A percentile compares a stretch with the other conserved stretches of the same genome.
Evolutionary conservation across 805 yeast genomes (phyloP).

Genomic region (Ogataea philodendri): DNA sequence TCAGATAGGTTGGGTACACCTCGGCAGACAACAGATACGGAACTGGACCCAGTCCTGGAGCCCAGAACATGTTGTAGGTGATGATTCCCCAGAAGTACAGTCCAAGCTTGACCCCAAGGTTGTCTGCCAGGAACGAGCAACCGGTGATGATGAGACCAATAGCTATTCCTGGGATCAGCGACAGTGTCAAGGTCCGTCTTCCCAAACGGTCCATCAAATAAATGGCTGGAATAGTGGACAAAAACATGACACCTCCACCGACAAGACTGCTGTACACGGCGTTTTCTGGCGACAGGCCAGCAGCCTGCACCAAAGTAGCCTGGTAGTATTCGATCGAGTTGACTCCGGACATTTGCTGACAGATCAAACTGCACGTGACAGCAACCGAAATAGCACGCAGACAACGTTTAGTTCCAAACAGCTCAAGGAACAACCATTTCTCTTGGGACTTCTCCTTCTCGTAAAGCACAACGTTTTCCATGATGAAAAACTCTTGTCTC

Average conservation of each 20-base stretch:
- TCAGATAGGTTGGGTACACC: conserved; percentile 55
- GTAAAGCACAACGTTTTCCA: conserved; percentile 29
- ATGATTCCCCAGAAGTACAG: conserved; percentile 56
- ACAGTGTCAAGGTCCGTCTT: conserved; percentile 51
- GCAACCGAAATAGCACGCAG: conserved; percentile 48
- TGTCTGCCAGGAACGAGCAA: conserved; percentile 46
- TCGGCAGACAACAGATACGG: conserved; percentile 67
- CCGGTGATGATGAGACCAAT: conserved; percentile 59
- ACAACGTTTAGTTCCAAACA: conserved; percentile 51
- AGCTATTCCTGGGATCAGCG: conserved; percentile 47
- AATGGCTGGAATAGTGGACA: conserved; percentile 60
- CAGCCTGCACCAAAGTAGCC: conserved; percentile 50
- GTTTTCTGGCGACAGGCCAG: conserved; percentile 50
- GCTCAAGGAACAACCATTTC: conserved; percentile 41
- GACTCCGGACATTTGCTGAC: conserved; percentile 65
- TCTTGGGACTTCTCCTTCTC: conserved; percentile 28
- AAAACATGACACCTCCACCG: conserved; percentile 60
- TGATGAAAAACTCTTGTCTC: conserved; percentile 47
- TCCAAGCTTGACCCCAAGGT: conserved; percentile 46
- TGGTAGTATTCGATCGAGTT: conserved; percentile 62
- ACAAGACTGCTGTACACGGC: conserved; percentile 66
- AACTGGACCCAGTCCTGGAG: conserved; percentile 47
- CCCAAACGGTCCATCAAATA: conserved; percentile 60
- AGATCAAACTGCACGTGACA: conserved; percentile 50
- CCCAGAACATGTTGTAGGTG: conserved; percentile 47